Conservation (phyloP, 495 filamentous ascomycete genomes). For the Podospora fimiseda region DNA sequence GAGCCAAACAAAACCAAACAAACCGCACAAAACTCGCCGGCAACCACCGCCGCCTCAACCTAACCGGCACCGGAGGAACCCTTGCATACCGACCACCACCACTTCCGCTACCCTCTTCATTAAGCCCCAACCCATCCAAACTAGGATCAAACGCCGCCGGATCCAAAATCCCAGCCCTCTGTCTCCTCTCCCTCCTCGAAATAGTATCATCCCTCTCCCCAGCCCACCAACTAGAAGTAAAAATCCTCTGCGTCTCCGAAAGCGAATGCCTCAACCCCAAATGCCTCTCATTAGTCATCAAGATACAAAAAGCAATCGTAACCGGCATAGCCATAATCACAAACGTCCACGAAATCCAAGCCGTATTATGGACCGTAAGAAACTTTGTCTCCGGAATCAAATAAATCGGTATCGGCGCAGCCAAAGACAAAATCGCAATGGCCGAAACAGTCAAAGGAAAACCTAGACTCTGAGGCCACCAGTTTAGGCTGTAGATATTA, state of each 20-base stretch:
- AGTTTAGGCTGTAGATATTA: conserved; percentile 60
- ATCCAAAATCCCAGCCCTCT: conserved; percentile 20
- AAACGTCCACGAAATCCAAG: conserved; percentile 60
- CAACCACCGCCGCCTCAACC: conserved; percentile 45
- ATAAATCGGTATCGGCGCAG: conserved; percentile 59
- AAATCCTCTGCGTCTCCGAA: conserved; percentile 58
- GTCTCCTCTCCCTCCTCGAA: conserved; percentile 31
- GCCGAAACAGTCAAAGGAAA: conserved; percentile 87
- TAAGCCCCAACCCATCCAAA: conserved; percentile 24
- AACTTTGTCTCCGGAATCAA: conserved; percentile 41
- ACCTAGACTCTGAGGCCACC: conserved; percentile 55
- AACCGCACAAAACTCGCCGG: conserved; percentile 58
- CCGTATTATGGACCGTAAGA: conserved; percentile 51
- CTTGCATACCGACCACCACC: conserved; percentile 9
- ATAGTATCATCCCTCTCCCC: conserved; percentile 41
- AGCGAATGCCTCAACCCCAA: conserved; percentile 47
- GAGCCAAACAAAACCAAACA: conserved; percentile 58
- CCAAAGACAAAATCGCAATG: conserved; percentile 94
- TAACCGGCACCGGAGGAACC: conserved; percentile 22
- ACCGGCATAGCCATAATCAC: conserved; percentile 58
- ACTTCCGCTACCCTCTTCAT: conserved; percentile 8
- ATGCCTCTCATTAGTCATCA: conserved; percentile 53
- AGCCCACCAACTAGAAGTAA: conserved; percentile 55
- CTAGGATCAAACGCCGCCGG: conserved; percentile 23
- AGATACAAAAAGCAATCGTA: conserved; percentile 51